Evolutionary conservation across 2,329 filamentous ascomycete species (phyloP), one percentile per base, ranked within the genome.

Genomic region (Aureobasidium sp.): DNA sequence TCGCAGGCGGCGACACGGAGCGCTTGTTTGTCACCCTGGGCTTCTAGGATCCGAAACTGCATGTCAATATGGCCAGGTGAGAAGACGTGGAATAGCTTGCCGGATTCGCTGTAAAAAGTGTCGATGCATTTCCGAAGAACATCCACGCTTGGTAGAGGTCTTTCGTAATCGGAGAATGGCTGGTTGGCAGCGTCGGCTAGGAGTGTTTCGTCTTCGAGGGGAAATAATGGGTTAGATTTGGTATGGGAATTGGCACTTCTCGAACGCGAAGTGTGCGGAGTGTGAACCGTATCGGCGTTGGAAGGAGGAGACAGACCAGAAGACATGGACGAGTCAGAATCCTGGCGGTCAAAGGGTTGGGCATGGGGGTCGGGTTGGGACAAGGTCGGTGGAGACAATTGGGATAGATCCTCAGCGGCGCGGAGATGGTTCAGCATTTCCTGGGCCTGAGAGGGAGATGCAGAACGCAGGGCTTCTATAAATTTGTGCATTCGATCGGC

Each of bases 51-150:
- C 3, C 35, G 15, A 29, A 53, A 57, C 6, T 56, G 52, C 1
- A 15, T 6, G 9, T 62, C 50, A 24, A 49, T n/a, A 24, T 62
- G 33, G 19, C 14, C 19, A 22, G 22, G 50, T 9, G 31, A 37
- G 24, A 62, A 57, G 40, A 57, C 50, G 3, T 62, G 60, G 15
- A 56, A 62, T 1, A 62, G 22, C 29, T 57, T 47, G 33, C 50
- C 60, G 4, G 40, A n/a, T 27, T 57, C 40, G 2, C 5, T 29
- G 12, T 39, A 31, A 14, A 57, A 62, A 2, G 42, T 17, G 8
- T n/a, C 15, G 33, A 54, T 47, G 12, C 48, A 33, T 37, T 54
- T 37, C 5, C 29, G 60, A 5, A 57, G 45, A 29, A 12, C 4
- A 6, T 31, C 50, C 5, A 17, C 9, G 24, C 35, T 42, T 17